Percentiles rank a stretch among this genome's conserved stretches.
These are phyloP conservation scores for Drechslerella coelobrocha DNA, from an alignment of 2,329 filamentous ascomycete genomes.

Conservation along the genomic window DNA sequence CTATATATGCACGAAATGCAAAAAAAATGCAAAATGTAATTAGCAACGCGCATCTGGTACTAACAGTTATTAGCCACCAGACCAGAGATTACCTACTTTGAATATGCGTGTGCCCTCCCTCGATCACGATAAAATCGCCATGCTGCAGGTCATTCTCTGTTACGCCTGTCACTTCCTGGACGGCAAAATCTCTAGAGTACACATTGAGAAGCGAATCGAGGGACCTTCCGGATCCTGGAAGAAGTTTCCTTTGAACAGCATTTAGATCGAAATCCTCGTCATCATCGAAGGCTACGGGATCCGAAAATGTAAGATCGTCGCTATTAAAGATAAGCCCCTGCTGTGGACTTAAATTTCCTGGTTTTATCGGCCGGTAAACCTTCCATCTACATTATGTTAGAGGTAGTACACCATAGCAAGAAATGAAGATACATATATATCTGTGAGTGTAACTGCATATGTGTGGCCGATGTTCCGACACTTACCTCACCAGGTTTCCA, in stretches of 20 bases:
- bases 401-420: not conserved
- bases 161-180: conserved; percentile 8
- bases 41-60: too few species aligned
- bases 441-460: not conserved
- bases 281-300: not conserved
- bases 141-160: conserved; percentile 8
- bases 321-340: too few species aligned
- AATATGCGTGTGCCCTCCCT: conserved; percentile 20
- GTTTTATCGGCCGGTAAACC: conserved; percentile 19
- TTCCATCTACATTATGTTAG: conserved; percentile 20
- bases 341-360: too few species aligned
- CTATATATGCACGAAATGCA: conserved; percentile 1
- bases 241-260: not conserved
- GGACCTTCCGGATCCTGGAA: not conserved
- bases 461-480: not conserved
- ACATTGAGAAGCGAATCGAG: not conserved
- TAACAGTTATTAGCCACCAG: too few species aligned
- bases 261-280: not conserved
- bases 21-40: too few species aligned
- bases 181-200: conserved; percentile 18
- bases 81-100: conserved; percentile 12
- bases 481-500: not conserved
- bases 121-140: conserved; percentile 31
- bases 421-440: too few species aligned
- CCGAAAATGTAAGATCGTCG: conserved; percentile 13